Base-by-base conservation (phyloP, 75 land plant species). In the Adiantum capillusveneris region DNA sequence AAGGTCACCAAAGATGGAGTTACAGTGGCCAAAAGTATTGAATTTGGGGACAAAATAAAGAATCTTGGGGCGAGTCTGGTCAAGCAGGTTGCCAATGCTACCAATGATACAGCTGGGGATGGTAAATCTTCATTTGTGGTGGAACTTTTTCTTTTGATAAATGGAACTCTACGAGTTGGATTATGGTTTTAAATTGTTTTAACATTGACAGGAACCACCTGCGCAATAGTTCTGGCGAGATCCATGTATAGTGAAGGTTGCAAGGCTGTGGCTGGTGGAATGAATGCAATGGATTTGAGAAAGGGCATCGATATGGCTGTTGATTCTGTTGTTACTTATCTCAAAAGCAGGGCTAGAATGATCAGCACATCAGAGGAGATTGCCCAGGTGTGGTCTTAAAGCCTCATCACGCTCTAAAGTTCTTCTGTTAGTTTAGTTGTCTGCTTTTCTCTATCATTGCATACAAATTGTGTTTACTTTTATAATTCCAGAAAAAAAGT, bases 1-100 rank as follows among this genome's bases (percentile, higher is more conserved):
- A 88, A 88, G 56, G 89, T 88, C 37, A 88, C 94, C 6, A 88
- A 88, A 65, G 94, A 88, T 63, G 94, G 94, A 44, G 94, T 88
- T 0, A 86, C 86, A 31, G 94, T 88, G 20, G 94, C 90, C 36
- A 88, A 37, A n/a, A n/a, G n/a, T n/a, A n/a, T n/a, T n/a, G n/a
- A n/a, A n/a, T n/a, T n/a, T n/a, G n/a, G n/a, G n/a, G 90, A 88
- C 57, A 80, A 65, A 60, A 44, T 83, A 25, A 88, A 82, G 65
- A 88, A 88, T 44, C 44, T 86, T 56, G 94, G 94, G 39, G 93
- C 93, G 11, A 81, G 82, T 51, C 81, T 88, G 41, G 93, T 88
- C 9, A 85, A 88, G 60, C 85, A 83, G 53, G 90, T 88, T 64
- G 94, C 90, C 19, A 88, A 83, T 88, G 94, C 94, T 31, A 88